Evolutionary conservation across 805 yeast species (phyloP).

Genomic region (Ogataea nitratoaversa): DNA sequence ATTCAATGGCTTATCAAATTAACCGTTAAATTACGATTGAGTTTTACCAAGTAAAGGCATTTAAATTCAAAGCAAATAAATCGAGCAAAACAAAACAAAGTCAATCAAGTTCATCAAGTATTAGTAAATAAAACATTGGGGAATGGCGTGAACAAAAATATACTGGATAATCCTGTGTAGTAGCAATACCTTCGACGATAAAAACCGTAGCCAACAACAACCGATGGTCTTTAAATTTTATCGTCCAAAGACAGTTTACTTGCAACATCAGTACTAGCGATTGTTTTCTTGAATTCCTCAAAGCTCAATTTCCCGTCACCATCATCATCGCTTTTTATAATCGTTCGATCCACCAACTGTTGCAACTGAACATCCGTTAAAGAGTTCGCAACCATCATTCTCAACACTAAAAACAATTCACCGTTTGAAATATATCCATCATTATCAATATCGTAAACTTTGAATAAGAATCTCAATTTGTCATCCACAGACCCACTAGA

Average conservation of each 20-base stretch:
- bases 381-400: constrained; percentile 96
- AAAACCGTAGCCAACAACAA: too few relatives aligned
- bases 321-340: constrained; percentile 85
- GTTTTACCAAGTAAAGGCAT: too few relatives aligned
- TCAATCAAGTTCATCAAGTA: too few relatives aligned
- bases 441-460: constrained; percentile 90
- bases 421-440: constrained; percentile 96
- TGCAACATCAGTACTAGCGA: constrained; percentile 39
- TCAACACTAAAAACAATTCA: constrained; percentile 83
- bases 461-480: constrained; percentile 84
- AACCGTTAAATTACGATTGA: too few relatives aligned
- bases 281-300: constrained; percentile 76
- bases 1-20: too few relatives aligned
- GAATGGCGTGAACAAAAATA: too few relatives aligned
- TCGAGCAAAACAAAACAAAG: too few relatives aligned
- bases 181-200: too few relatives aligned
- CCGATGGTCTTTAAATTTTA: constrained; percentile 17
- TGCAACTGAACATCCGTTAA: constrained; percentile 83
- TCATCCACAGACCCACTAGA: constrained; percentile 77
- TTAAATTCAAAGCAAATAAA: too few relatives aligned
- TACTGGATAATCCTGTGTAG: too few relatives aligned
- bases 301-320: constrained; percentile 84
- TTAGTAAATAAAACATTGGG: too few relatives aligned
- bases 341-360: constrained; percentile 95
- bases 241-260: constrained; percentile 28